These are phyloP conservation scores for Lagerstroemia speciosa DNA, from an alignment of 345 rosid species.

Conservation along the genomic window DNA sequence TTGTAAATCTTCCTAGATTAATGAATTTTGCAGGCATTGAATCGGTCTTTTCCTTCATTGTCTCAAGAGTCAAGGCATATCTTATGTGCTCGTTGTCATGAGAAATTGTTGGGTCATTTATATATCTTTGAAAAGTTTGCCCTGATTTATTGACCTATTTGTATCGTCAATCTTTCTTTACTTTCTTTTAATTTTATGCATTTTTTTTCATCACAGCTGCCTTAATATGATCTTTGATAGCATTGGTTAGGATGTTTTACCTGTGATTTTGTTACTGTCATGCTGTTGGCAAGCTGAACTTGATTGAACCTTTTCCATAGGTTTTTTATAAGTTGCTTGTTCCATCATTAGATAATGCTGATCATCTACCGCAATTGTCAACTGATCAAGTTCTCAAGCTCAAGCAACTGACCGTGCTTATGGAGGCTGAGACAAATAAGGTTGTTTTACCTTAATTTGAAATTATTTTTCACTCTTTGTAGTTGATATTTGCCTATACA, in stretches of 20 bases:
- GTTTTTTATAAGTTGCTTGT: too few species aligned
- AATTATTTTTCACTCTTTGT: background rate
- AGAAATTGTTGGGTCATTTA: background rate
- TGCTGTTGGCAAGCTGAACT: background rate
- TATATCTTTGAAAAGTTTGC: background rate
- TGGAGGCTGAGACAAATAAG: slow-evolving; percentile 85
- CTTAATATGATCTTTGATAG: background rate
- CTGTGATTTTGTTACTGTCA: background rate
- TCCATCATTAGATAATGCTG: slow-evolving; percentile 46
- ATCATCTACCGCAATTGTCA: slow-evolving; percentile 44
- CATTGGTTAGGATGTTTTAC: background rate
- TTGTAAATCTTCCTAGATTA: background rate
- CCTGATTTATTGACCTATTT: background rate
- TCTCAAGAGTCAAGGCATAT: too few species aligned
- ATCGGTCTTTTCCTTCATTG: background rate
- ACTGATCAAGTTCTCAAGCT: slow-evolving; percentile 84
- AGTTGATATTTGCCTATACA: background rate
- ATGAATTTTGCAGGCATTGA: background rate
- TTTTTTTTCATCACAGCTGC: background rate
- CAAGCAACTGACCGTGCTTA: slow-evolving; percentile 90
- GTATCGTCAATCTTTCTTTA: background rate
- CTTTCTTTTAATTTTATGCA: background rate
- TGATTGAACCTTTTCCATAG: background rate
- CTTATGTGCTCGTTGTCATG: background rate
- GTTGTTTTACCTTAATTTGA: slow-evolving; percentile 18